Percentiles rank a stretch among this genome's conserved stretches.
These are phyloP conservation scores for Podila clonocystis DNA, from an alignment of 192 early-diverging fungal genomes.

Conservation along the genomic window DNA sequence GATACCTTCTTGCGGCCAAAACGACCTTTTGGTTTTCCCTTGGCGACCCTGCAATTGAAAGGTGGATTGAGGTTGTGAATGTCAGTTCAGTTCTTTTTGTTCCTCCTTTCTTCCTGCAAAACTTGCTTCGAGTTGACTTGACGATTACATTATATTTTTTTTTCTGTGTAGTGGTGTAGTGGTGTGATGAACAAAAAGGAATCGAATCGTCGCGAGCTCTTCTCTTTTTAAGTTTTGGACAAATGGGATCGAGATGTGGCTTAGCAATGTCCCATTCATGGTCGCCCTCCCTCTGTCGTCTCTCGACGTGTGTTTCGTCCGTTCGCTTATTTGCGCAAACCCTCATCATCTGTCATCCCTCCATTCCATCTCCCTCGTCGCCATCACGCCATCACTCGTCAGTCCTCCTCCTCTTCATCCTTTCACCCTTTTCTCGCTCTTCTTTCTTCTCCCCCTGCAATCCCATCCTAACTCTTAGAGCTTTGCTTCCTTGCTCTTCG, in stretches of 20 bases:
- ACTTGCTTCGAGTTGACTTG: neutral
- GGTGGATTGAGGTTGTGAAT: neutral
- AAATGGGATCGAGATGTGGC: neutral
- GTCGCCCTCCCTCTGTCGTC: slow-evolving; percentile 11
- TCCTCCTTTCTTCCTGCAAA: no score
- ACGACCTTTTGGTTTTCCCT: neutral
- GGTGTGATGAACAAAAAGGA: neutral
- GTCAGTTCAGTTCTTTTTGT: neutral
- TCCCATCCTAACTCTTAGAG: no score
- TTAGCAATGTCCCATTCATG: neutral
- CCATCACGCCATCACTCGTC: no score
- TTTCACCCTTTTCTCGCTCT: neutral
- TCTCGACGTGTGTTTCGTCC: neutral
- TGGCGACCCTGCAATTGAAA: slow-evolving; percentile 1
- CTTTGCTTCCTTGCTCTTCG: no score
- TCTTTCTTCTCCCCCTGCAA: neutral
- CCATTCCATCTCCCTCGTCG: neutral
- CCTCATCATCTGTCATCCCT: slow-evolving; percentile 1
- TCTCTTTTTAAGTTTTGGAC: neutral
- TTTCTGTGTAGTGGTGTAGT: neutral
- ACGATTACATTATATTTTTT: neutral
- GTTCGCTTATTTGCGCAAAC: neutral
- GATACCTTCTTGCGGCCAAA: slow-evolving; percentile 4
- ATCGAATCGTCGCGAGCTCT: no score
- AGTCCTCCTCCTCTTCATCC: neutral